Conservation (phyloP, 2,329 filamentous ascomycete genomes). For the Beauveria rudraprayagi region DNA sequence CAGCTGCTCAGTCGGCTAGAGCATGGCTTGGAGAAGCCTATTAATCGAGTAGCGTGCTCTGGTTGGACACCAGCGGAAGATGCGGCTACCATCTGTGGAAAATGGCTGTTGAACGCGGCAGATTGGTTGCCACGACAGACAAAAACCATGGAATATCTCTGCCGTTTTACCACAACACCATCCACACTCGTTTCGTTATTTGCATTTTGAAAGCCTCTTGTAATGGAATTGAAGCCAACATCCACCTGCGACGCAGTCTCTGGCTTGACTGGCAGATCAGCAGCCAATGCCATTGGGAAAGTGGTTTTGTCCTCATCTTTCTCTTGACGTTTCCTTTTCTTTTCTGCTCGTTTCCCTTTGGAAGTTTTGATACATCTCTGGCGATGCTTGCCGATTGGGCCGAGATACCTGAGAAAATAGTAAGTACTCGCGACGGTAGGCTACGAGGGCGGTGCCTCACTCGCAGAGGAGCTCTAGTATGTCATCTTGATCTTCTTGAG, state of each 20-base stretch:
- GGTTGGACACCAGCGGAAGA: slow-evolving; percentile 36
- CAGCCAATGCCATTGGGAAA: slow-evolving; percentile 12
- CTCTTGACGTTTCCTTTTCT: slow-evolving; percentile 41
- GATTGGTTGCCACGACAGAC: slow-evolving; percentile 50
- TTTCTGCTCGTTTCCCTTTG: slow-evolving; percentile 49
- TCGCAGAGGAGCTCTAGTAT: slow-evolving; percentile 61
- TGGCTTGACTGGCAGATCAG: slow-evolving; percentile 29
- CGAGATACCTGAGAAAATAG: slow-evolving; percentile 42
- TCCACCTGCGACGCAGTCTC: slow-evolving; percentile 51
- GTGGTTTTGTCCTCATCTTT: slow-evolving; percentile 18
- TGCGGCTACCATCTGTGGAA: slow-evolving; percentile 45
- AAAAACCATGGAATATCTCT: slow-evolving; percentile 46
- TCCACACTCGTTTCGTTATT: neutral
- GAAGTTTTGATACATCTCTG: slow-evolving; percentile 45
- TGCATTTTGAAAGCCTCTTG: slow-evolving; percentile 43
- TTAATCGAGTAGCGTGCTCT: slow-evolving; percentile 42
- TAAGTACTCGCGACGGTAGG: slow-evolving; percentile 8
- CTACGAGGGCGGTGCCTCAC: slow-evolving; percentile 32
- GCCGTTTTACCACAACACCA: neutral
- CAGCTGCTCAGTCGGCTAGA: slow-evolving; percentile 49
- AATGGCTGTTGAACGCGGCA: slow-evolving; percentile 50
- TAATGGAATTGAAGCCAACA: slow-evolving; percentile 57
- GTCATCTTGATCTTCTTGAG: slow-evolving; percentile 49
- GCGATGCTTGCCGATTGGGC: slow-evolving; percentile 56
- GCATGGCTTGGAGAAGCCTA: slow-evolving; percentile 53